Evolutionary conservation across 306 rosid genomes (phyloP).

Genomic region (Alnus rubra): DNA sequence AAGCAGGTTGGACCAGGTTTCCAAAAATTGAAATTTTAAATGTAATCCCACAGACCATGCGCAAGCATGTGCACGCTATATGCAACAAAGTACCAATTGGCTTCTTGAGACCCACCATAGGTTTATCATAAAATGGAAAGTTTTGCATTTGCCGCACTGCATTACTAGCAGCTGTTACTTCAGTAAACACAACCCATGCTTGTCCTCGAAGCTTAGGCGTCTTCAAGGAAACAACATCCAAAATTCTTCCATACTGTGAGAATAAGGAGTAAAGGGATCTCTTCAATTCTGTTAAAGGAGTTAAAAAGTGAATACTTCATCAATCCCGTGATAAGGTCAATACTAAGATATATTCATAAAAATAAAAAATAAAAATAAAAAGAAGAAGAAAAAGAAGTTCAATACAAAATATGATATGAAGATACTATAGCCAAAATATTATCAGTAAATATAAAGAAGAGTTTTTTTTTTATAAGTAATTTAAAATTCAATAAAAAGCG

Average conservation of each 20-base stretch:
- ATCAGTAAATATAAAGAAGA: neutral
- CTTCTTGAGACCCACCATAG: slow-evolving; percentile 69
- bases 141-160: slow-evolving; percentile 99
- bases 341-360: neutral
- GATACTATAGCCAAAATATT: neutral
- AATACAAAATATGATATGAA: neutral
- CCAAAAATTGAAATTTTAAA: neutral
- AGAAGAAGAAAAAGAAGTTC: neutral
- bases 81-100: slow-evolving; percentile 14
- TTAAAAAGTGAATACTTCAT: neutral
- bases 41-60: slow-evolving; percentile 12
- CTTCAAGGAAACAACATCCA: slow-evolving; percentile 94
- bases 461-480: no score
- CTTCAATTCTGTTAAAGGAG: slow-evolving; percentile 71
- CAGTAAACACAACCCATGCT: slow-evolving; percentile 96
- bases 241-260: slow-evolving; percentile 94
- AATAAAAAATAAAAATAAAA: no score
- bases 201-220: slow-evolving; percentile 92
- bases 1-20: neutral
- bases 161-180: slow-evolving; percentile 96
- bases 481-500: no score
- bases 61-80: slow-evolving; percentile 17
- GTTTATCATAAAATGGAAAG: slow-evolving; percentile 96
- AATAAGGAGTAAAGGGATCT: slow-evolving; percentile 88
- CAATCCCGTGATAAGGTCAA: slow-evolving; percentile 1